Percentiles rank a stretch among this genome's conserved stretches.
These are phyloP conservation scores for Penicillium sp. DNA, from an alignment of 2,329 filamentous ascomycete genomes.

Conservation along the genomic window DNA sequence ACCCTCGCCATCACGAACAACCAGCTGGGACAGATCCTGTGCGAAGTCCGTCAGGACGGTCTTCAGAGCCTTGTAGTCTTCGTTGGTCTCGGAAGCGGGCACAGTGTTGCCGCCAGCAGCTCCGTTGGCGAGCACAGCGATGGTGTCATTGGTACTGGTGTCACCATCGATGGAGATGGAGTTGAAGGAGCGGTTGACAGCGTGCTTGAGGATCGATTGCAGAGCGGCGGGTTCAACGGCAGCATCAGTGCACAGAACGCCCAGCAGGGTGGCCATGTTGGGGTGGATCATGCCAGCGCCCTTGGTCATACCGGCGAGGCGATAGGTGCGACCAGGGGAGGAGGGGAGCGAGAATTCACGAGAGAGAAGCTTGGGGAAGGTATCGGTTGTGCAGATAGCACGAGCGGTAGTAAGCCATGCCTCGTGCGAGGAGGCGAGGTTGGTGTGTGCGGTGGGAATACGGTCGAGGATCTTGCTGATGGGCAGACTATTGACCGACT, in stretches of 20 bases:
- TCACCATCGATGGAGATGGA: constrained; percentile 96
- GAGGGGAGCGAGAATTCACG: constrained; percentile 82
- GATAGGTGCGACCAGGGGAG: constrained; percentile 74
- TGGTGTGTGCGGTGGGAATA: constrained; percentile 75
- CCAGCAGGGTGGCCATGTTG: constrained; percentile 96
- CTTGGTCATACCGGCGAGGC: constrained; percentile 93
- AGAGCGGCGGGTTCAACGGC: constrained; percentile 73
- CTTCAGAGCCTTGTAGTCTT: constrained; percentile 73
- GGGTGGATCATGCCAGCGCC: constrained; percentile 99
- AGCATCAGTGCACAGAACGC: constrained; percentile 89
- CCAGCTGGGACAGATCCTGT: constrained; percentile 82
- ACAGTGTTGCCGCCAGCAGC: constrained; percentile 76
- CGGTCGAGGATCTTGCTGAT: constrained; percentile 86
- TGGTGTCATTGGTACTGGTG: constrained; percentile 95
- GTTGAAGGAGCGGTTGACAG: constrained; percentile 88
- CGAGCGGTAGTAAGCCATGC: constrained; percentile 86
- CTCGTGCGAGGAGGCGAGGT: constrained; percentile 74
- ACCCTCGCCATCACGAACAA: constrained; percentile 94
- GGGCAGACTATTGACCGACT: constrained; percentile 64
- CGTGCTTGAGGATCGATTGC: constrained; percentile 69
- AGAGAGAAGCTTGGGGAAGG: constrained; percentile 94
- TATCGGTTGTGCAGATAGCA: constrained; percentile 97
- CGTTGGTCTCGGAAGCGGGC: constrained; percentile 44
- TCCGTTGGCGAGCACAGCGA: constrained; percentile 93
- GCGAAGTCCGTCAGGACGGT: constrained; percentile 76